Conservation (phyloP, 371 early-diverging fungal species). For the Mortierella sp. region DNA sequence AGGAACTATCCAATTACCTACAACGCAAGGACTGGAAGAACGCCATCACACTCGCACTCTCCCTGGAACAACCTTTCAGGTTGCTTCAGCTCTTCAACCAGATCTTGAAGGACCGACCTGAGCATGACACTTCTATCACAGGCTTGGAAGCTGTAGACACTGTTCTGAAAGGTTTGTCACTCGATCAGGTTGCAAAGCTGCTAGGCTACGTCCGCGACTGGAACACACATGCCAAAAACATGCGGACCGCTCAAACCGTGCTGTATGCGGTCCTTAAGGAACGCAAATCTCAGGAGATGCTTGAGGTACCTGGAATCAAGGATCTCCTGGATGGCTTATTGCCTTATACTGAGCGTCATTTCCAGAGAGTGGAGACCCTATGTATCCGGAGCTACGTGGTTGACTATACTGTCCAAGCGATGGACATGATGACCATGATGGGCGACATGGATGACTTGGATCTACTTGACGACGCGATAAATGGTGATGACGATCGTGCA, state of each 20-base stretch:
- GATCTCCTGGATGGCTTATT: slow-evolving; percentile 84
- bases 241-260: slow-evolving; percentile 83
- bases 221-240: slow-evolving; percentile 92
- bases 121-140: slow-evolving; percentile 62
- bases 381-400: slow-evolving; percentile 89
- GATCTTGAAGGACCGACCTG: slow-evolving; percentile 64
- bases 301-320: slow-evolving; percentile 80
- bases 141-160: slow-evolving; percentile 75
- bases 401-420: slow-evolving; percentile 86
- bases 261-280: slow-evolving; percentile 79
- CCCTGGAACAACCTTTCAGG: slow-evolving; percentile 89
- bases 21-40: slow-evolving; percentile 89
- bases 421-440: slow-evolving; percentile 60
- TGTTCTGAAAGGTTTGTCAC: slow-evolving; percentile 66
- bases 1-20: slow-evolving; percentile 88
- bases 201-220: slow-evolving; percentile 91
- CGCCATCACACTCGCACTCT: slow-evolving; percentile 92
- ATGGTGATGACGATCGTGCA: slow-evolving; percentile 8
- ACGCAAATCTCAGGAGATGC: slow-evolving; percentile 71
- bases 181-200: slow-evolving; percentile 77
- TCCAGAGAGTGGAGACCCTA: slow-evolving; percentile 81
- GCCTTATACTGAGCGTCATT: slow-evolving; percentile 95
- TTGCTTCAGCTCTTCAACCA: slow-evolving; percentile 80
- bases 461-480: slow-evolving; percentile 14
- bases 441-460: slow-evolving; percentile 43